phyloP scores from a whole-genome alignment of 78 protist genomes.

The Diacronema lutheri region DNA sequence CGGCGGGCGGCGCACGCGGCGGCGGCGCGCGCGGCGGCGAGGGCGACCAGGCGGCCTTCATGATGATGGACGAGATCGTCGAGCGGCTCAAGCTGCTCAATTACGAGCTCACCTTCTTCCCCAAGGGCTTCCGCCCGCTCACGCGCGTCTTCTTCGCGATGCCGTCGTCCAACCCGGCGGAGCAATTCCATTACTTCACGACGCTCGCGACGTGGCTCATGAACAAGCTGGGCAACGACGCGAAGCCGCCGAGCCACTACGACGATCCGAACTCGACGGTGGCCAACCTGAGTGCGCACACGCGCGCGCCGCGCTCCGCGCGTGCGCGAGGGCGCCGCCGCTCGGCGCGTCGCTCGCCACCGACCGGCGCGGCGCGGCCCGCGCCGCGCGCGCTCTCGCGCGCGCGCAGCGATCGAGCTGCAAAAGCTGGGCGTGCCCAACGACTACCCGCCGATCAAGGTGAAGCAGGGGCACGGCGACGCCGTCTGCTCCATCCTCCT shows the following conservation, averaged over 20 bases:
- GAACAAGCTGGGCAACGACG: not conserved
- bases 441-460: not conserved
- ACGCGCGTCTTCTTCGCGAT: conserved; percentile 1
- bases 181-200: conserved; percentile 11
- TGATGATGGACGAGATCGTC: conserved; percentile 7
- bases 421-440: not conserved
- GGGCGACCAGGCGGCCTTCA: not conserved
- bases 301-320: no score
- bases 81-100: conserved; percentile 22
- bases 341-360: not conserved
- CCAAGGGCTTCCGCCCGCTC: not conserved
- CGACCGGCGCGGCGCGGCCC: no score
- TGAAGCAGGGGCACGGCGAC: not conserved
- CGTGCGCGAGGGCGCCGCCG: not conserved
- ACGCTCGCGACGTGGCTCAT: not conserved
- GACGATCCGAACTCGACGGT: conserved; percentile 10
- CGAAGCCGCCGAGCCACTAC: not conserved
- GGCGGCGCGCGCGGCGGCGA: no score
- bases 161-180: not conserved
- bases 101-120: not conserved
- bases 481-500: not conserved
- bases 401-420: not conserved
- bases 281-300: not conserved
- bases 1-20: no score
- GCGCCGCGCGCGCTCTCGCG: not conserved